phyloP scores from a whole-genome alignment of 495 filamentous ascomycete genomes.

The Pyrenula massariospora region DNA sequence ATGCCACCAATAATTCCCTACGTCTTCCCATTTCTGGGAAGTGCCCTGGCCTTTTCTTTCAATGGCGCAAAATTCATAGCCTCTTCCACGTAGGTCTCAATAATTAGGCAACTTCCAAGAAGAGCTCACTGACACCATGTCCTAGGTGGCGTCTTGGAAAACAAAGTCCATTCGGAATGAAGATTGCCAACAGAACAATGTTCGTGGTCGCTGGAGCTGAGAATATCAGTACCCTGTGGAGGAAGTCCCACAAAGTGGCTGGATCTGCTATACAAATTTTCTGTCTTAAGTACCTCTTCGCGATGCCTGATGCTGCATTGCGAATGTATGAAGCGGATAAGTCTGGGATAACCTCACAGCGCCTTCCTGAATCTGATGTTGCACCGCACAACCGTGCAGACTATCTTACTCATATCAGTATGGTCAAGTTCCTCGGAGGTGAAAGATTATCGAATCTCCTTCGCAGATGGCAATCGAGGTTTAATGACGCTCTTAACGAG shows the following conservation, averaged over 20 bases:
- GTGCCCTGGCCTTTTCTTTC: background rate
- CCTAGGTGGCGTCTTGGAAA: too few relatives aligned
- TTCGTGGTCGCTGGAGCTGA: constrained; percentile 7
- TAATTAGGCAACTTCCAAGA: background rate
- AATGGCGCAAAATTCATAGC: background rate
- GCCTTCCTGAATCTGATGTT: constrained; percentile 5
- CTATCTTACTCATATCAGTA: constrained; percentile 6
- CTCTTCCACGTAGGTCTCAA: background rate
- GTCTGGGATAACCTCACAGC: constrained; percentile 6
- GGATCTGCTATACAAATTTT: constrained; percentile 1
- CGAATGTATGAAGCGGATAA: constrained; percentile 5
- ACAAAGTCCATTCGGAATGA: too few relatives aligned
- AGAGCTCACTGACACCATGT: too few relatives aligned
- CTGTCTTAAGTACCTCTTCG: constrained; percentile 5
- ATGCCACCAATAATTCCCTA: constrained; percentile 1
- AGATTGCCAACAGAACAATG: constrained; percentile 1
- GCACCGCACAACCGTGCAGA: constrained; percentile 7
- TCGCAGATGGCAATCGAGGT: background rate
- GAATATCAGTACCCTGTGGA: constrained; percentile 6
- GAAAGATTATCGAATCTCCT: constrained; percentile 2
- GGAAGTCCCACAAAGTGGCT: constrained; percentile 1
- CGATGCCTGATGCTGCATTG: constrained; percentile 3
- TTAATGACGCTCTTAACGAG: background rate
- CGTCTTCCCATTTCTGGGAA: background rate
- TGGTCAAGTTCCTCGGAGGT: constrained; percentile 3